Conservation (phyloP, 106 monocot genomes). For the Iris macrosiphon region DNA sequence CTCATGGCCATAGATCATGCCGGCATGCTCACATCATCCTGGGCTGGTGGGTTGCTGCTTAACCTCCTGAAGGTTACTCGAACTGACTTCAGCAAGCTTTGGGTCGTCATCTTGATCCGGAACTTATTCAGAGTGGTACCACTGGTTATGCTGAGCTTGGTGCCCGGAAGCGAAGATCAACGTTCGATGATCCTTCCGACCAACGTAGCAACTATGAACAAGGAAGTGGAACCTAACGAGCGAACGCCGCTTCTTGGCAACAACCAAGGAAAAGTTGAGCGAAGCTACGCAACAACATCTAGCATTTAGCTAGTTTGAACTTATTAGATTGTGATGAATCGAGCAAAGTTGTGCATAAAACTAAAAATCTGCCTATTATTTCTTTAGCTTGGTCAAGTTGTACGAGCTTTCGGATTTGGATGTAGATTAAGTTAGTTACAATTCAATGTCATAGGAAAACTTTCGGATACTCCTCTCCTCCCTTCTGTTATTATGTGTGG, state of each 20-base stretch:
- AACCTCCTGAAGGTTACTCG: slow-evolving; percentile 52
- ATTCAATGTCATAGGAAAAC: too few species aligned
- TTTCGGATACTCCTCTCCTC: too few species aligned
- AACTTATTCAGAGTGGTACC: slow-evolving; percentile 48
- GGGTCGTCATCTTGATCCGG: slow-evolving; percentile 58
- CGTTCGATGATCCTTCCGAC: slow-evolving; percentile 33
- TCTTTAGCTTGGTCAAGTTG: too few species aligned
- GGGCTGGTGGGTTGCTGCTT: slow-evolving; percentile 64
- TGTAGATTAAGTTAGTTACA: too few species aligned
- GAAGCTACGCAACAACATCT: too few species aligned
- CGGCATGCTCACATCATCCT: slow-evolving; percentile 55
- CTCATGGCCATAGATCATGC: slow-evolving; percentile 82
- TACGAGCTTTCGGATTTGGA: too few species aligned
- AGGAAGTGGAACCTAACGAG: slow-evolving; percentile 11
- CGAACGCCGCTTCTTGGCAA: slow-evolving; percentile 11
- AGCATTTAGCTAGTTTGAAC: too few species aligned
- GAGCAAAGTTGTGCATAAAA: too few species aligned
- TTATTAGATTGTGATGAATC: too few species aligned
- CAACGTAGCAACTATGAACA: slow-evolving; percentile 13
- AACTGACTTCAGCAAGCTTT: slow-evolving; percentile 55
- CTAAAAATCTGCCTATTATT: too few species aligned
- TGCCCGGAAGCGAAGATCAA: slow-evolving; percentile 54
- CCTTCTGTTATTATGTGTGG: too few species aligned
- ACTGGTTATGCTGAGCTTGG: slow-evolving; percentile 42
- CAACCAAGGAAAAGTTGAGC: too few species aligned